These are phyloP conservation scores for Rubia yunnanensis DNA, from an alignment of 257 asterid species.

Conservation along the genomic window DNA sequence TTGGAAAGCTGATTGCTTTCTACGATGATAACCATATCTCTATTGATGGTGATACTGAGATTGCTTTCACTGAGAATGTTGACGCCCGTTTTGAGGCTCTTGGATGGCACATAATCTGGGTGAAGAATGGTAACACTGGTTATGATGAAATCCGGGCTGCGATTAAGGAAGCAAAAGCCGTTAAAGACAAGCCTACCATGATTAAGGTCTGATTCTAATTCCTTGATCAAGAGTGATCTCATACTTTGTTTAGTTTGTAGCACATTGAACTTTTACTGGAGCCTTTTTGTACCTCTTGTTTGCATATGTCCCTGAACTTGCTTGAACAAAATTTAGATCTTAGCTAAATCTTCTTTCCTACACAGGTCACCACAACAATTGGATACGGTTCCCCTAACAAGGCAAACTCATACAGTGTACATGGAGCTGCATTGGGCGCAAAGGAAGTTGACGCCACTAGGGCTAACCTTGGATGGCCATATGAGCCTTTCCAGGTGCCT, in stretches of 20 bases:
- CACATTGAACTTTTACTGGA: too few species aligned
- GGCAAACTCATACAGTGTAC: slow-evolving; percentile 66
- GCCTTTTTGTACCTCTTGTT: not conserved
- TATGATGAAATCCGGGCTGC: slow-evolving; percentile 96
- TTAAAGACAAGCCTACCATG: slow-evolving; percentile 85
- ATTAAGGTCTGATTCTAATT: slow-evolving; percentile 44
- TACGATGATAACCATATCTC: slow-evolving; percentile 95
- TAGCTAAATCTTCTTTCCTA: not conserved
- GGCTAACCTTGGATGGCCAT: slow-evolving; percentile 87
- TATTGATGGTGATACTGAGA: slow-evolving; percentile 93
- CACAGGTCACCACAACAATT: slow-evolving; percentile 60
- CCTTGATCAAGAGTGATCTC: not conserved
- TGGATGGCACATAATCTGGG: slow-evolving; percentile 99
- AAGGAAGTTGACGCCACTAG: slow-evolving; percentile 99
- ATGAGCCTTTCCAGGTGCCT: slow-evolving; percentile 76
- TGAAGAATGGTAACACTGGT: slow-evolving; percentile 88
- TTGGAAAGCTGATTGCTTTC: slow-evolving; percentile 86
- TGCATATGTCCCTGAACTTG: not conserved
- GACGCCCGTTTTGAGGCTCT: slow-evolving; percentile 79
- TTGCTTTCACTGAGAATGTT: slow-evolving; percentile 86
- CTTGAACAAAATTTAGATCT: not conserved
- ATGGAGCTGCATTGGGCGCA: slow-evolving; percentile 73
- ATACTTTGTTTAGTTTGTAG: not conserved
- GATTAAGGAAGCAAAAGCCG: slow-evolving; percentile 86
- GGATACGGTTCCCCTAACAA: slow-evolving; percentile 75